Conservation (phyloP, 345 rosid species). For the Eucalyptus melliodora region DNA sequence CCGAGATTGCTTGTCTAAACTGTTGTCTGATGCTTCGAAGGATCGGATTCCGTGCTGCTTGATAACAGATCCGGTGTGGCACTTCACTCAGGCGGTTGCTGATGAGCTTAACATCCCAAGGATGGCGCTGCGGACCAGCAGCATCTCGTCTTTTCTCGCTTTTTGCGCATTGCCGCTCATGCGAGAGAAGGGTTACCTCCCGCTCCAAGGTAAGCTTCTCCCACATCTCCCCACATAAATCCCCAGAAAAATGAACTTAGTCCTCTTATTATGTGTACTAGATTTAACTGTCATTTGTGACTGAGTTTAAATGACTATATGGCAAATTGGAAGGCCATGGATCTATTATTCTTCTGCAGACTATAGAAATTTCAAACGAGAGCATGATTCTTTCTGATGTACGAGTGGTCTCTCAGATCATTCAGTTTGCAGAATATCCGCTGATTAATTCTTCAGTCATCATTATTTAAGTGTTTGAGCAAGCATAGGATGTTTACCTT, state of each 20-base stretch:
- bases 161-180: conserved; percentile 12
- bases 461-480: not conserved
- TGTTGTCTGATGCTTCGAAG: conserved; percentile 3
- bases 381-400: not conserved
- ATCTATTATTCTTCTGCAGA: not conserved
- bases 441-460: not conserved
- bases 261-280: not conserved
- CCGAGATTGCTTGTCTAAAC: conserved; percentile 12
- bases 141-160: conserved; percentile 11
- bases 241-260: not conserved
- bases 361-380: not conserved
- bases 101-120: conserved; percentile 19
- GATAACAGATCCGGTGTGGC: conserved; percentile 26
- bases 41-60: conserved; percentile 18
- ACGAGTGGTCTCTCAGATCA: not conserved
- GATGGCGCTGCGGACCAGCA: conserved; percentile 24
- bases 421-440: not conserved
- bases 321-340: not conserved
- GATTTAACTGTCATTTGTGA: not conserved
- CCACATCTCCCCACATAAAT: not conserved
- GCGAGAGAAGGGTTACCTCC: conserved; percentile 12
- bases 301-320: not conserved
- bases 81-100: conserved; percentile 17
- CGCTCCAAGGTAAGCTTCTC: conserved; percentile 3
- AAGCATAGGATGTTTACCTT: not conserved